phyloP scores from a whole-genome alignment of 805 yeast species.

The Pichia insulana region DNA sequence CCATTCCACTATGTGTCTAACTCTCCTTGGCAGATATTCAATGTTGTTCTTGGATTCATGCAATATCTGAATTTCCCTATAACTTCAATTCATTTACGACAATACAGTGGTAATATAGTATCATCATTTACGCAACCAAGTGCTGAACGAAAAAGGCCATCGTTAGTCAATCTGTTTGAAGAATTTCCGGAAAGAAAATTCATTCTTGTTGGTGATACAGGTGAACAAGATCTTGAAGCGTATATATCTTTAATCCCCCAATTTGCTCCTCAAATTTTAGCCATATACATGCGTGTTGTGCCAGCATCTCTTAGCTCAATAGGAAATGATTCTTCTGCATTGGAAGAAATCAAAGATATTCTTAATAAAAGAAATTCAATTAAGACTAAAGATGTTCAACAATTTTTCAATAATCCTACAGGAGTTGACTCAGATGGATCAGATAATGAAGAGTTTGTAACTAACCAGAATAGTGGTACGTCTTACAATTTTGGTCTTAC shows the following conservation, averaged over 20 bases:
- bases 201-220: constrained; percentile 88
- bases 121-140: constrained; percentile 83
- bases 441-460: constrained; percentile 1
- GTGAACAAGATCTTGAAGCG: constrained; percentile 92
- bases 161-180: constrained; percentile 50
- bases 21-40: constrained; percentile 85
- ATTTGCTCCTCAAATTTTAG: constrained; percentile 57
- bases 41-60: constrained; percentile 50
- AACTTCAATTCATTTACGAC: constrained; percentile 83
- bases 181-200: constrained; percentile 78
- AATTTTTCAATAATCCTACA: constrained; percentile 8
- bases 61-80: constrained; percentile 49
- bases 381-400: not conserved
- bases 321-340: constrained; percentile 29
- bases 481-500: not conserved
- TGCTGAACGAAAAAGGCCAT: constrained; percentile 64
- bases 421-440: constrained; percentile 11
- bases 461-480: too few relatives aligned
- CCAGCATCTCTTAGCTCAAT: constrained; percentile 54
- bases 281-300: constrained; percentile 76
- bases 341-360: constrained; percentile 17
- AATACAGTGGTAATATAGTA: constrained; percentile 74
- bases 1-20: constrained; percentile 89
- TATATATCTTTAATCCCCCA: constrained; percentile 59
- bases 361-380: constrained; percentile 9